A percentile compares a stretch with the other conserved stretches of the same genome.
phyloP scores from a whole-genome alignment of 2,329 filamentous ascomycete genomes.

The Elsinoe necatrix region DNA sequence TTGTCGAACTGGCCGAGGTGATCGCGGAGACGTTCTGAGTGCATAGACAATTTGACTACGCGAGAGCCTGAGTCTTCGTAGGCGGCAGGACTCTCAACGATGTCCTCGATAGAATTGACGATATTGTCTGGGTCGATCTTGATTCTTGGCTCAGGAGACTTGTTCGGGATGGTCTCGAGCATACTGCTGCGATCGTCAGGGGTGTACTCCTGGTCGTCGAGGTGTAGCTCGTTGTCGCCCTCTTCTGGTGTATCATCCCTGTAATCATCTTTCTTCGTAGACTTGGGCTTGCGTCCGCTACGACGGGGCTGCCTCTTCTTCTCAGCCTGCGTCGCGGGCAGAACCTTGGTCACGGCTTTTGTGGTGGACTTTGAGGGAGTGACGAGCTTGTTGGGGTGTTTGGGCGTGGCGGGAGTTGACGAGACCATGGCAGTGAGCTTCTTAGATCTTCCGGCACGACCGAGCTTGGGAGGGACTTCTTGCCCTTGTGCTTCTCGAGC shows the following conservation, averaged over 20 bases:
- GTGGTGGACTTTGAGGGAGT: neutral
- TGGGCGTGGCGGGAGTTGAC: neutral
- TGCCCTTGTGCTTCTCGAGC: constrained; percentile 18
- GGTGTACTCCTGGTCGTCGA: neutral
- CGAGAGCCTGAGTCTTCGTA: neutral
- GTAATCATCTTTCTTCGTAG: neutral
- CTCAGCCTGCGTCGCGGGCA: neutral
- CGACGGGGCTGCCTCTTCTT: neutral
- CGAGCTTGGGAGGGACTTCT: constrained; percentile 20
- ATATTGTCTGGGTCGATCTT: neutral
- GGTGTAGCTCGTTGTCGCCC: neutral
- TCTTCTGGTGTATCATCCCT: neutral
- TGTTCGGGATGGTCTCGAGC: neutral
- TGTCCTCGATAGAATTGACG: neutral
- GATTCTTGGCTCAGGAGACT: neutral
- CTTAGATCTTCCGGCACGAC: neutral
- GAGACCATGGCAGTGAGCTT: neutral
- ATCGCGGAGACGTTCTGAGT: neutral
- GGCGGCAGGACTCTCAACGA: neutral
- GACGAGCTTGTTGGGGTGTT: neutral
- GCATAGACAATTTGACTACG: neutral
- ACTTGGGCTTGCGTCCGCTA: constrained; percentile 7
- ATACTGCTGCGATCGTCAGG: neutral
- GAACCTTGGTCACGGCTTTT: neutral
- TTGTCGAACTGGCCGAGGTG: neutral